phyloP scores from a whole-genome alignment of 768 basidiomycete species.

The Calocybe cyanea region DNA sequence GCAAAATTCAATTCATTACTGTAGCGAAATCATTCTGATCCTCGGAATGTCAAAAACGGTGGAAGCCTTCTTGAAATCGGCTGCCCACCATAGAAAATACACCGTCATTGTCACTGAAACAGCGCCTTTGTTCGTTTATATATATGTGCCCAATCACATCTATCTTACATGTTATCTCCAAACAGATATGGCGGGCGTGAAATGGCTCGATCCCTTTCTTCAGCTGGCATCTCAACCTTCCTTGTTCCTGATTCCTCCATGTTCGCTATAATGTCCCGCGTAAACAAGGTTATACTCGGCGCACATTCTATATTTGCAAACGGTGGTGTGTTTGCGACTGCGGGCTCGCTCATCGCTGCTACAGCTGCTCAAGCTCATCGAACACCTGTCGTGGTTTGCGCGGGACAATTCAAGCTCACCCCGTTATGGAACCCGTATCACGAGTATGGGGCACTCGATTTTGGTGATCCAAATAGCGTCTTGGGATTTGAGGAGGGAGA shows the following conservation, averaged over 20 bases:
- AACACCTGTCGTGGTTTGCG: slow-evolving; percentile 89
- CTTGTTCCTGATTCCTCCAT: slow-evolving; percentile 96
- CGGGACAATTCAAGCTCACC: slow-evolving; percentile 95
- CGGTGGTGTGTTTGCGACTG: slow-evolving; percentile 90
- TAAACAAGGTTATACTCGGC: slow-evolving; percentile 94
- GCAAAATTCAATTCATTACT: slow-evolving; percentile 26
- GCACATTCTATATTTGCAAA: slow-evolving; percentile 96
- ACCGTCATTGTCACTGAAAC: slow-evolving; percentile 97
- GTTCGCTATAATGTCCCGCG: slow-evolving; percentile 93
- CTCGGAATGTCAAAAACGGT: slow-evolving; percentile 94
- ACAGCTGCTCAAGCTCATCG: slow-evolving; percentile 86
- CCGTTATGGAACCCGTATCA: slow-evolving; percentile 88
- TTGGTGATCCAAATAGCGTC: slow-evolving; percentile 58
- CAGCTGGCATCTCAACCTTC: slow-evolving; percentile 87
- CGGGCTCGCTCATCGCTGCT: slow-evolving; percentile 81
- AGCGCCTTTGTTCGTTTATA: slow-evolving; percentile 73
- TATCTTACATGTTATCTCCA: slow-evolving; percentile 4
- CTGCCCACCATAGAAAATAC: slow-evolving; percentile 85
- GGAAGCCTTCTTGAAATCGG: slow-evolving; percentile 89
- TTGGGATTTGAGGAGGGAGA: slow-evolving; percentile 77
- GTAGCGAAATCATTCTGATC: slow-evolving; percentile 86
- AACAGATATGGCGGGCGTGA: slow-evolving; percentile 78
- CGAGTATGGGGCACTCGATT: slow-evolving; percentile 80
- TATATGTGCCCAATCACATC: slow-evolving; percentile 9
- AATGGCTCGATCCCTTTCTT: slow-evolving; percentile 79